These are phyloP conservation scores for Aspergillus jensenii DNA, from an alignment of 2,329 filamentous ascomycete species.

Conservation along the genomic window DNA sequence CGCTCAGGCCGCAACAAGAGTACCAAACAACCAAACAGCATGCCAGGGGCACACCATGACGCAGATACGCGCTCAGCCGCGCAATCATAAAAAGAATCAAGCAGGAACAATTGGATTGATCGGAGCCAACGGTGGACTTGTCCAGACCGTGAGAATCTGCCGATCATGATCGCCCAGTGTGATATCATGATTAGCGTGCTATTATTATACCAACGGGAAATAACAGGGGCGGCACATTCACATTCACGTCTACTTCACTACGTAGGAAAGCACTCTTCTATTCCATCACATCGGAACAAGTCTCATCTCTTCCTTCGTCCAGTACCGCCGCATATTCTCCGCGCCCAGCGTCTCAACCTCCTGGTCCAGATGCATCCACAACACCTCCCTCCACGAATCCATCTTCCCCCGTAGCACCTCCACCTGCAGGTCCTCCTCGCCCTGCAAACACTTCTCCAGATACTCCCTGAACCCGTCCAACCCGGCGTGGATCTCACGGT, in stretches of 20 bases:
- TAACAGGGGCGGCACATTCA: no score
- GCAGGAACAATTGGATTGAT: no score
- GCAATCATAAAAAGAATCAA: neutral
- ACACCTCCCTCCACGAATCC: constrained; percentile 6
- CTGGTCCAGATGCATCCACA: constrained; percentile 8
- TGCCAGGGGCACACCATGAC: neutral
- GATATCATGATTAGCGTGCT: no score
- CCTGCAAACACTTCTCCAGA: neutral
- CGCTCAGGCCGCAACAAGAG: no score
- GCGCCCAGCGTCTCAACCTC: constrained; percentile 63
- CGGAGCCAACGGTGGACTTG: no score
- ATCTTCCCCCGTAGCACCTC: constrained; percentile 46
- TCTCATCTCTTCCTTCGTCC: constrained; percentile 71
- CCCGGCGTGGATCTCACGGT: constrained; percentile 6
- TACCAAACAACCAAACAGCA: no score
- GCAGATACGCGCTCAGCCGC: neutral
- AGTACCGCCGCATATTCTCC: constrained; percentile 85
- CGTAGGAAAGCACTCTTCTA: no score
- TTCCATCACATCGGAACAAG: neutral
- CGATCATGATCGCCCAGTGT: no score
- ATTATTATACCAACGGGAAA: no score
- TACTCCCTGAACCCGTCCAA: constrained; percentile 6
- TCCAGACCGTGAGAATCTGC: no score
- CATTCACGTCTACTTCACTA: no score
- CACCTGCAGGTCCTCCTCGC: constrained; percentile 49